A percentile compares a stretch with the other conserved stretches of the same genome.
Conservation (phyloP, 1,284 basidiomycete species). For the Anthracocystis panici-leucophaei region DNA sequence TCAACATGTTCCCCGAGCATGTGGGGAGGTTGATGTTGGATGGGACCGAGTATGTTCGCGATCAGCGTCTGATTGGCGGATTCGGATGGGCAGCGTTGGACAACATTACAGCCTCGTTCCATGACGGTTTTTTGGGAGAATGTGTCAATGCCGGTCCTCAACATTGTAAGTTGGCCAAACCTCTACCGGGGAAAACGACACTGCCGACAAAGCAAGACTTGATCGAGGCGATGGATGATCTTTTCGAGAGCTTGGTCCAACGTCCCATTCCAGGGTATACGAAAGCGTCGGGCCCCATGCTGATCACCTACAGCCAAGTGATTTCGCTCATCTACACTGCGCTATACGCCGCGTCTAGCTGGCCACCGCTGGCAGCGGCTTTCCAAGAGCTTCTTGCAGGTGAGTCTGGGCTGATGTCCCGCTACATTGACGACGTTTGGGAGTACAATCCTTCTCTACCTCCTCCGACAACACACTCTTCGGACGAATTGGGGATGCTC, state of each 20-base stretch:
- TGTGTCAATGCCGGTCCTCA: conserved; percentile 40
- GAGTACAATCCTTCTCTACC: conserved; percentile 28
- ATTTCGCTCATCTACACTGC: conserved; percentile 32
- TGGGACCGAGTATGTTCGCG: conserved; percentile 43
- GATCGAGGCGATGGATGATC: conserved; percentile 17
- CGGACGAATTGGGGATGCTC: conserved; percentile 31
- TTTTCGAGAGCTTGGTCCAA: conserved; percentile 19
- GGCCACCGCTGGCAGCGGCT: conserved; percentile 24
- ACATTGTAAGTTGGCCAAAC: conserved; percentile 32
- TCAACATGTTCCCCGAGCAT: conserved; percentile 42
- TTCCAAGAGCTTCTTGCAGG: conserved; percentile 29
- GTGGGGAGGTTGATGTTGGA: conserved; percentile 42
- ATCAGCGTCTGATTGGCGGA: conserved; percentile 28
- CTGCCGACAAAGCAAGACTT: conserved; percentile 4
- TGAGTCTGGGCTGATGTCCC: conserved; percentile 28
- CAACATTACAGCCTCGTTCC: conserved; percentile 44
- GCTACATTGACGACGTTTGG: conserved; percentile 31
- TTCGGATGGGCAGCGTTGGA: conserved; percentile 43
- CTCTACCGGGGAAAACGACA: background rate
- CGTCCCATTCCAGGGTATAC: conserved; percentile 35
- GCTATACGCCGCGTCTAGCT: conserved; percentile 29
- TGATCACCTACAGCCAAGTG: conserved; percentile 40
- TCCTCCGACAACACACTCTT: conserved; percentile 1
- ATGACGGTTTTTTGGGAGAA: conserved; percentile 48
- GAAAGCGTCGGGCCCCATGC: conserved; percentile 17